Conservation (phyloP, 2,329 filamentous ascomycete genomes). For the Pseudocercospora fuligena region DNA sequence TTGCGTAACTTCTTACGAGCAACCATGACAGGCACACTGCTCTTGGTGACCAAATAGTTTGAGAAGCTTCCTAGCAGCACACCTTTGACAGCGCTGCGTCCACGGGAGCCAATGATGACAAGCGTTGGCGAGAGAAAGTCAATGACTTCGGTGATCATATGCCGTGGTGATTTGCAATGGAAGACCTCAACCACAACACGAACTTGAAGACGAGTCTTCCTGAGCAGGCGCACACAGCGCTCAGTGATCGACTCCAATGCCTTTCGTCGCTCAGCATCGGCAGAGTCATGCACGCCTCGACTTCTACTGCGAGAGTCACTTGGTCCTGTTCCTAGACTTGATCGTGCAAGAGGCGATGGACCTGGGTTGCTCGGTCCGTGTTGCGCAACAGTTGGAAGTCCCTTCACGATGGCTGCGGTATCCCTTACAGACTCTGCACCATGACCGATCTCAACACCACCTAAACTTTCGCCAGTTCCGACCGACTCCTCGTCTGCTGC, state of each 20-base stretch:
- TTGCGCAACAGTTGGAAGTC: conserved; percentile 54
- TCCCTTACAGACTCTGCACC: conserved; percentile 77
- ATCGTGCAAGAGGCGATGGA: conserved; percentile 39
- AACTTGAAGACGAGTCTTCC: conserved; percentile 91
- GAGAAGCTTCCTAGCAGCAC: conserved; percentile 95
- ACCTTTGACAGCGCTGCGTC: conserved; percentile 89
- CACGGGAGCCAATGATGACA: conserved; percentile 89
- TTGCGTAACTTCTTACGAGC: conserved; percentile 88
- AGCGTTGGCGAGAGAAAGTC: conserved; percentile 89
- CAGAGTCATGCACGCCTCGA: conserved; percentile 49
- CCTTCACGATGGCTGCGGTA: conserved; percentile 72
- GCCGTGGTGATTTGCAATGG: conserved; percentile 96
- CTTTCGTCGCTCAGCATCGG: conserved; percentile 78
- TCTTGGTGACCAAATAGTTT: conserved; percentile 96
- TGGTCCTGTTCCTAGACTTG: conserved; percentile 18
- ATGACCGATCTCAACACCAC: conserved; percentile 66
- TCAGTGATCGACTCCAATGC: conserved; percentile 85
- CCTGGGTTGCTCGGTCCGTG: conserved; percentile 33
- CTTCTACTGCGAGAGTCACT: conserved; percentile 34
- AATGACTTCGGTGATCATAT: conserved; percentile 96
- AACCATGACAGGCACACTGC: conserved; percentile 96
- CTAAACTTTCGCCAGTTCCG: conserved; percentile 52
- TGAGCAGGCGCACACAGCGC: conserved; percentile 79
- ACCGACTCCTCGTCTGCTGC: conserved; percentile 83
- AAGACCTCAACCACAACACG: conserved; percentile 94